Base-by-base conservation (phyloP, 306 rosid species). In the Inga leiocalycina region DNA sequence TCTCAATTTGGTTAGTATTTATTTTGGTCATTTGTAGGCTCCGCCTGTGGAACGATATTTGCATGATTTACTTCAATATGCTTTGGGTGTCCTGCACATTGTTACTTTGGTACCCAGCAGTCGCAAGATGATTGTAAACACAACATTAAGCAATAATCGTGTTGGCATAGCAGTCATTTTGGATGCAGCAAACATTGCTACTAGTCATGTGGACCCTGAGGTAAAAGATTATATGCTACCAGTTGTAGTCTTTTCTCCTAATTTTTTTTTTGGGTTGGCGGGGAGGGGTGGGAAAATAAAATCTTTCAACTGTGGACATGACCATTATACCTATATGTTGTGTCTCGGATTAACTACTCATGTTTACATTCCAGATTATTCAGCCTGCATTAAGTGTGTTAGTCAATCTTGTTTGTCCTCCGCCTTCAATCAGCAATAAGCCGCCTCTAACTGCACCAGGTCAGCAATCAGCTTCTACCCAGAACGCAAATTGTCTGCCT, bases 31-130 rank as follows among this genome's bases (percentile, higher is more conserved):
- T 79, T 68, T 88, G 82, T 88, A 97, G 99, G 99, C 99, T 82
- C 99, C 97, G 44, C 97, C 99, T 27, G 97, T 87, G 9, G 99
- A 97, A 73, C 95, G 99, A 11, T 97, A 94, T 88, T 83, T 97
- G 90, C 99, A 89, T 49, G 99, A 97, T 89, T 86, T 97, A 86
- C 98, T 97, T 88, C 99, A 97, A 83, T 97, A 89, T 88, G 99
- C 98, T 10, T 84, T 97, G 88, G 98, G 99, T 81, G 95, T 97
- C 79, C 88, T 97, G 71, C 99, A 97, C 82, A 91, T 97, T 79
- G 95, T 94, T 84, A 92, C 99, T 17, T 81, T 97, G 85, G 98
- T 97, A 43, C 98, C 97, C 62, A 90, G 83, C 88, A 94, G 98
- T 86, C 99, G 99, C 57, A 94, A 89, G 90, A 90, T 91, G 97